Evolutionary conservation across 352 stramenopile genomes (phyloP), one percentile per base, ranked within the genome.

Genomic region (Phytophthora cajani): DNA sequence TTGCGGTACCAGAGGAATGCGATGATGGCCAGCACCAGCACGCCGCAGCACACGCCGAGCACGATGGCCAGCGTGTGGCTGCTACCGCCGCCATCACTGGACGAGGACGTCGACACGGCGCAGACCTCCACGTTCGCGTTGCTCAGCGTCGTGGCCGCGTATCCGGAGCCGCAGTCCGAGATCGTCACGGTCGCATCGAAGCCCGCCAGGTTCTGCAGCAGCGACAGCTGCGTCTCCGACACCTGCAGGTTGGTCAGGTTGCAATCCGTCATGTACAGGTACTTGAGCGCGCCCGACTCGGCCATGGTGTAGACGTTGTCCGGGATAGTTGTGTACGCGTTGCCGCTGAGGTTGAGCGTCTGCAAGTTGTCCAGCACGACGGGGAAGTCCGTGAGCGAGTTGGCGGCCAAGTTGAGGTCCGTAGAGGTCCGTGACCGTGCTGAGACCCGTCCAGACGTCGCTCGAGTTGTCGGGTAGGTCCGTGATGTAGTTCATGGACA

Each of bases 221-320:
- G 50, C 12, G 67, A 55, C 52, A 83, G 40, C 57, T 92, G 80
- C 1, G 61, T 53, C 4, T 56, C 23, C 16, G 74, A 81, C 17
- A 93, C 69, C 44, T 80, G 61, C 17, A 91, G 21, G 56, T 92
- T 91, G 1, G 70, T 79, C n/a, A 93, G 66, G 69, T 89, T 87
- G 52, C 79, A 89, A 30, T 53, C 66, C 0, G 33, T 27, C 72
- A 93, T 80, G 44, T 70, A 84, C 25, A 92, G 54, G 19, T 72
- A 79, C 57, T 81, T 79, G 33, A 92, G 75, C 3, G 61, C 74
- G 16, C 72, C 72, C 1, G 65, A 72, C 8, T 74, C n/a, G 0
- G 70, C 71, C 75, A 87, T 80, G 2, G 59, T 69, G 58, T 78
- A 93, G 12, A 91, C 54, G 19, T 69, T 69, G 25, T 74, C 71